Base-by-base conservation (phyloP, 257 asterid genomes). In the Scutellaria minor region DNA sequence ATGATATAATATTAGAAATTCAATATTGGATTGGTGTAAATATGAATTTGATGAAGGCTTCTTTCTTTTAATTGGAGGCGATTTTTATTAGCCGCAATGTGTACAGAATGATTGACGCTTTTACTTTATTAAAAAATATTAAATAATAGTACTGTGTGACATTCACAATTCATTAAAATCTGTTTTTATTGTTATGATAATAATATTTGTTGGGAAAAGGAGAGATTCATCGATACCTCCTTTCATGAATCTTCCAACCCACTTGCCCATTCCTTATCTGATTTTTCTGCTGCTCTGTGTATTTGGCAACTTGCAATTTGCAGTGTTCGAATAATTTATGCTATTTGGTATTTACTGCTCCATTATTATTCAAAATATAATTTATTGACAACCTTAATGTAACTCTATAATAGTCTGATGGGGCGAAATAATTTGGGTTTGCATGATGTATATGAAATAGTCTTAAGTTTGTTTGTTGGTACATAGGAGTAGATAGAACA, bases 131-230 rank as follows among this genome's bases (percentile, higher is more conserved):
- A 55, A 55, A 8, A 20, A 7, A 22, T 53, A 6, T 15, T 3
- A 20, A 22, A 22, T 18, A 6, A 7, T 5, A 56, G 37, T 31
- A 24, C 24, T 7, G 3, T 24, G 24, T 13, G 8, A 59, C 27
- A 59, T 37, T 59, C 47, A 59, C 47, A 35, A 6, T 40, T 59
- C 9, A 59, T 13, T 2, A 3, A 40, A 61, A 20, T 57, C 18
- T 57, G 64, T 57, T 57, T 20, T 24, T 57, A 11, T 31, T 31
- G 37, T 4, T 31, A 31, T 31, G 4, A 31, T 31, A 4, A n/a
- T 8, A 41, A 6, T 18, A 40, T 7, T 39, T 62, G 67, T 62
- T 62, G 67, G 67, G 67, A 62, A 62, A 40, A 3, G 51, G 67
- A 40, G 51, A 15, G 9, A 37, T 37, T 35, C 37, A 31, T 31